Base-by-base conservation (phyloP, 2,329 filamentous ascomycete genomes). In the Ceratocystis eucalypticola region DNA sequence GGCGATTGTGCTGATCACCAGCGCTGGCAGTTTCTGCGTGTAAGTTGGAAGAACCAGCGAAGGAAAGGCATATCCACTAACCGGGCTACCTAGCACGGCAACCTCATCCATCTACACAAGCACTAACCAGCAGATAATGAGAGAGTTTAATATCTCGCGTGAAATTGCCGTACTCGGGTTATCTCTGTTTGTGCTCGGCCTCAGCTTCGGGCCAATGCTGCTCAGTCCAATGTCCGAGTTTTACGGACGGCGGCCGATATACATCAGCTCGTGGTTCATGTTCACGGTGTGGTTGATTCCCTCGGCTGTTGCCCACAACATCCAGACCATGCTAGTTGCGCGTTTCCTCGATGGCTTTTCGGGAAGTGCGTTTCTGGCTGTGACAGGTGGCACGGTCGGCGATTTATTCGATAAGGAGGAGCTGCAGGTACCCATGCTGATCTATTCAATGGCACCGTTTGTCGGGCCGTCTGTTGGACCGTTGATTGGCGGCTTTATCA, bases 91-190 rank as follows among this genome's bases (percentile, higher is more conserved):
- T 41, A 91, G 88, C 65, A 96, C 91, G 7, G 91, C 87, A 73
- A 84, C 89, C 1, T 92, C 88, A 61, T 94, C 91, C n/a, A 85
- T 96, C 71, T 96, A 96, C 75, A 93, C 91, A 0, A 84, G 84
- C 12, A 94, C 89, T 0, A 96, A 96, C 74, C 73, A 72, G 20
- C 88, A 94, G 74, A 84, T 96, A 75, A 84, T 87, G 69, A 76
- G 79, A 30, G 88, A 95, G 68, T 95, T 96, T 71, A 77, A 83
- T 70, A 82, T 83, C 71, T 88, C 88, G 0, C 81, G 83, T 66
- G 79, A 89, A 62, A 81, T 95, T 28, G 89, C 88, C 12, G 91
- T 90, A 2, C 75, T 96, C 8, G 93, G 92, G 0, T 77, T 96
- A 64, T 91, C 89, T 0, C 80, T 88, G 0, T 96, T 92, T 72